Percentiles rank a stretch among this genome's conserved stretches.
Evolutionary conservation across 805 yeast genomes (phyloP).

Genomic region (Sugiyamaella chiloensis): DNA sequence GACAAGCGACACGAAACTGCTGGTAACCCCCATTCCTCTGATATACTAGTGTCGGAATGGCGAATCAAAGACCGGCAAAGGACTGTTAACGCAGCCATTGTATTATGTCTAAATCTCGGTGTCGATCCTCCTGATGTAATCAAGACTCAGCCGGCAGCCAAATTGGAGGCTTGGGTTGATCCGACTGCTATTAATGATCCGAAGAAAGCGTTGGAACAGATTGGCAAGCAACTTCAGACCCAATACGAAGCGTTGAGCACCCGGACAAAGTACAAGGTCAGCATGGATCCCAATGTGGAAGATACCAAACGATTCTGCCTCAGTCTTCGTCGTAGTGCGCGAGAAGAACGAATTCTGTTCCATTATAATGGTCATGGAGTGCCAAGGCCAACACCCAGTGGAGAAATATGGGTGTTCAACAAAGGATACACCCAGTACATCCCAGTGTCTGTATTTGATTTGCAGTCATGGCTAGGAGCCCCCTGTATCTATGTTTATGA

Average conservation of each 20-base stretch:
- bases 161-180: constrained; percentile 89
- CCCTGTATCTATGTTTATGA: constrained; percentile 95
- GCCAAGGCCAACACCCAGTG: constrained; percentile 92
- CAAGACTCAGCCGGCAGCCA: constrained; percentile 90
- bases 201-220: constrained; percentile 84
- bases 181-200: constrained; percentile 79
- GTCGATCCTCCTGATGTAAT: constrained; percentile 97
- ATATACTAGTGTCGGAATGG: constrained; percentile 74
- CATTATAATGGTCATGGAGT: constrained; percentile 99
- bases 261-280: constrained; percentile 85
- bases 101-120: constrained; percentile 85
- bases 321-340: constrained; percentile 81
- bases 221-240: constrained; percentile 80
- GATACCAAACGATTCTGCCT: constrained; percentile 90
- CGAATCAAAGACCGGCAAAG: constrained; percentile 87
- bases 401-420: constrained; percentile 98
- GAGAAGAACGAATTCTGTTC: constrained; percentile 87
- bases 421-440: constrained; percentile 96
- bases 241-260: constrained; percentile 88
- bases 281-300: constrained; percentile 92
- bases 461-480: constrained; percentile 97
- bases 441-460: constrained; percentile 90
- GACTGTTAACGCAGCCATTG: constrained; percentile 89
- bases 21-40: constrained; percentile 67
- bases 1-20: constrained; percentile 90